Conservation (phyloP, 352 stramenopile genomes). For the Thraustochytrium sp. region DNA sequence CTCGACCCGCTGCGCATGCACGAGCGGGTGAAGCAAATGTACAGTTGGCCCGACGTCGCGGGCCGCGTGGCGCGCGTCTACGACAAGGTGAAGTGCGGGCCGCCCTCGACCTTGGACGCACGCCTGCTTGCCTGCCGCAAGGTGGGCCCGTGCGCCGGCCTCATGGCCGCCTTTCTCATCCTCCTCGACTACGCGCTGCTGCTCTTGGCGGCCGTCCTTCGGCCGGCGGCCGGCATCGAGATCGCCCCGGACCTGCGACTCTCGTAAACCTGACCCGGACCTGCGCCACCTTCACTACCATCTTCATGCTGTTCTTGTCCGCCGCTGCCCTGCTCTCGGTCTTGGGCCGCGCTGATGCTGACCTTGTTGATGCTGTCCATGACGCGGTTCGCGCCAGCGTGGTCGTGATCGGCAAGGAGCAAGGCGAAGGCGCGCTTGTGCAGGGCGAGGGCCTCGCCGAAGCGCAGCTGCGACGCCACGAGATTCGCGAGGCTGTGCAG, state of each 20-base stretch:
- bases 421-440: background rate
- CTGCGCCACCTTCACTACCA: too few relatives aligned
- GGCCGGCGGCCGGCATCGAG: background rate
- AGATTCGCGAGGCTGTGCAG: background rate
- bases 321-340: too few relatives aligned
- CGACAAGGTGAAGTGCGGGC: constrained; percentile 48
- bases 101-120: background rate
- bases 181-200: constrained; percentile 9
- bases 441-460: background rate
- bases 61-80: constrained; percentile 72
- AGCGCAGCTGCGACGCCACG: background rate
- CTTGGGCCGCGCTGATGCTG: too few relatives aligned
- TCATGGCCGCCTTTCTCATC: constrained; percentile 23
- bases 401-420: too few relatives aligned
- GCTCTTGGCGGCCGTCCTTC: background rate
- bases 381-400: too few relatives aligned
- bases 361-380: too few relatives aligned
- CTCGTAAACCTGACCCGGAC: too few relatives aligned
- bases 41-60: constrained; percentile 79
- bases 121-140: background rate
- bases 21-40: constrained; percentile 70
- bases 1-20: constrained; percentile 67
- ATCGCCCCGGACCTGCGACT: background rate
- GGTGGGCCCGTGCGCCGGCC: background rate
- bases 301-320: too few relatives aligned